Base-by-base conservation (phyloP, 2,329 filamentous ascomycete genomes). In the Calonectria honghensis region DNA sequence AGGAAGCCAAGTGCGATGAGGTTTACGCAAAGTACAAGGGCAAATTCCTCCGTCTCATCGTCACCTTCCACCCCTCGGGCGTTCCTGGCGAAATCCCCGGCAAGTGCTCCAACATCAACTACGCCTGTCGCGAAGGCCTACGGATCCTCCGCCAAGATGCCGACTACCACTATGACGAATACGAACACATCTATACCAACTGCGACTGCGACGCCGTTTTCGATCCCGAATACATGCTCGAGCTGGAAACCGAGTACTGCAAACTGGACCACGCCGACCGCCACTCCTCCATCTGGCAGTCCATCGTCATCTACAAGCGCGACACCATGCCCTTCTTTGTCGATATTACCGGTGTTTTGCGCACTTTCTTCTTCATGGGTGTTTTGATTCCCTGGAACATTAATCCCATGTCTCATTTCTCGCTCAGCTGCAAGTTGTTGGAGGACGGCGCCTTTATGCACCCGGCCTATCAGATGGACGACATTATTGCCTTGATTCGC, bases 341-440 rank as follows among this genome's bases (percentile, higher is more conserved):
- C 2, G 78, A 79, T 14, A 79, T 79, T 6, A 79, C 78, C 6
- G 78, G 78, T 16, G 75, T 79, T 64, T 67, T 79, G 59, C 72
- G 78, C 16, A 79, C 78, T 10, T 79, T 79, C 48, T 79, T 79
- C 76, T 79, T 79, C 32, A 79, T 79, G 78, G 78, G 78, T 14
- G 66, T 79, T 50, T 57, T 79, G 45, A 79, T 79, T 18, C 78
- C 78, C 0, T 77, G 76, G 76, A 77, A 77, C 35, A 77, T 77
- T 39, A 77, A 77, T 5, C 76, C 76, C 32, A 77, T 77, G 76
- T 77, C 76, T 0, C 75, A 77, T 18, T 77, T 3, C 41, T 48
- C 41, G 7, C 41, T n/a, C 18, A 48, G 41, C 10, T 6, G 7
- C 41, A 48, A 48, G 20, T 3, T 48, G 20, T n/a, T 48, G 41